Conservation (phyloP, 257 asterid species). For the Cordia subcordata region DNA sequence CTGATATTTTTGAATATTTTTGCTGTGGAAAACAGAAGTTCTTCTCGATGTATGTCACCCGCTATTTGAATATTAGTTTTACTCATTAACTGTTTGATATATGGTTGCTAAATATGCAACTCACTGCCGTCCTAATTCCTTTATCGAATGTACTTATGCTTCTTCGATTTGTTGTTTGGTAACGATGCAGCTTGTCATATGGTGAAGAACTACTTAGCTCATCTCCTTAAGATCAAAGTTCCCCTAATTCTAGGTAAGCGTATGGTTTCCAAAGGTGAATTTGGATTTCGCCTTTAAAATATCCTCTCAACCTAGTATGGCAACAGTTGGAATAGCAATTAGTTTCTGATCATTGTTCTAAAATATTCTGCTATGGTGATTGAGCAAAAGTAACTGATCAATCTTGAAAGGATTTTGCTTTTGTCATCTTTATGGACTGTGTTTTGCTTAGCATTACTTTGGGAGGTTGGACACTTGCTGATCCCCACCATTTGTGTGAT, state of each 20-base stretch:
- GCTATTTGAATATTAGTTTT: no score
- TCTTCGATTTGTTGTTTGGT: constrained; percentile 19
- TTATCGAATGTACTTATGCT: neutral
- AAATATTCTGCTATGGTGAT: neutral
- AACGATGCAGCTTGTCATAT: constrained; percentile 65
- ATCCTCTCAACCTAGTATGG: neutral
- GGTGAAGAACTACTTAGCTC: constrained; percentile 79
- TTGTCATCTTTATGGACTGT: no score
- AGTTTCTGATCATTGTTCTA: neutral
- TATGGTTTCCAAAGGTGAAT: neutral
- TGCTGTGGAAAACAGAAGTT: neutral
- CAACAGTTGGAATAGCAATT: neutral
- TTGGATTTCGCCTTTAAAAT: neutral
- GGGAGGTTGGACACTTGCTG: no score
- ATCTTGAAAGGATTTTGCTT: no score
- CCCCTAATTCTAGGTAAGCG: constrained; percentile 76
- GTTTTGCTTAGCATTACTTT: no score
- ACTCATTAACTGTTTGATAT: no score
- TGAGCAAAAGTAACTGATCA: neutral
- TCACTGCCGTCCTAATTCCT: neutral
- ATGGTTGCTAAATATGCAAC: neutral
- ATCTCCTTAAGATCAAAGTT: constrained; percentile 59
- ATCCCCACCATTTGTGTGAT: no score
- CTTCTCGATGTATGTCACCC: neutral
- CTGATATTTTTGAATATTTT: neutral